Conservation (phyloP, 2,329 filamentous ascomycete species). For the Clonostachys byssicola region DNA sequence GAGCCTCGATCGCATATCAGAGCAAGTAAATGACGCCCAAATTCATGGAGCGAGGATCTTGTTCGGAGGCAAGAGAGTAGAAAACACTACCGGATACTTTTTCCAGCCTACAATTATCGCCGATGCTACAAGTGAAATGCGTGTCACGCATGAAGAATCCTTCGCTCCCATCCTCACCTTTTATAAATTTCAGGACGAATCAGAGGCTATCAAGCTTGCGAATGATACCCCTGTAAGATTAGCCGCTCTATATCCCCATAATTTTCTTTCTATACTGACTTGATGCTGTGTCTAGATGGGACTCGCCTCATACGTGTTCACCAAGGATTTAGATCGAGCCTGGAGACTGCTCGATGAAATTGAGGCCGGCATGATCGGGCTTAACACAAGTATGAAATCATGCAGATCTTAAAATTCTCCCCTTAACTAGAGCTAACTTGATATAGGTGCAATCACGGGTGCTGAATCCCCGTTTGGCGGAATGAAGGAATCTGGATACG, state of each 20-base stretch:
- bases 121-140: slow-evolving; percentile 63
- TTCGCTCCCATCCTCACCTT: slow-evolving; percentile 69
- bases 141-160: slow-evolving; percentile 63
- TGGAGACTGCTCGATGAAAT: slow-evolving; percentile 41
- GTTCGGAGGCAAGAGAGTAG: slow-evolving; percentile 39
- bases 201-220: slow-evolving; percentile 63
- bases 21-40: slow-evolving; percentile 61
- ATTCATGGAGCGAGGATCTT: slow-evolving; percentile 58
- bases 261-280: neutral
- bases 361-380: slow-evolving; percentile 35
- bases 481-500: slow-evolving; percentile 42
- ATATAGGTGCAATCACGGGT: slow-evolving; percentile 24
- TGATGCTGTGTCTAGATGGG: slow-evolving; percentile 43
- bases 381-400: slow-evolving; percentile 24
- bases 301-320: slow-evolving; percentile 70
- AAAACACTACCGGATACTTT: slow-evolving; percentile 44
- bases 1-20: slow-evolving; percentile 39
- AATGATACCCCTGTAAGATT: slow-evolving; percentile 49
- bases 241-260: neutral
- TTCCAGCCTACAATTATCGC: slow-evolving; percentile 66
- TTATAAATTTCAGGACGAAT: slow-evolving; percentile 65
- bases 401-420: slow-evolving; percentile 10
- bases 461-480: slow-evolving; percentile 41
- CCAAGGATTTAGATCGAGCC: slow-evolving; percentile 29
- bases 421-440: neutral